These are phyloP conservation scores for Cucurbita pepo DNA, from an alignment of 306 rosid species.

Conservation along the genomic window DNA sequence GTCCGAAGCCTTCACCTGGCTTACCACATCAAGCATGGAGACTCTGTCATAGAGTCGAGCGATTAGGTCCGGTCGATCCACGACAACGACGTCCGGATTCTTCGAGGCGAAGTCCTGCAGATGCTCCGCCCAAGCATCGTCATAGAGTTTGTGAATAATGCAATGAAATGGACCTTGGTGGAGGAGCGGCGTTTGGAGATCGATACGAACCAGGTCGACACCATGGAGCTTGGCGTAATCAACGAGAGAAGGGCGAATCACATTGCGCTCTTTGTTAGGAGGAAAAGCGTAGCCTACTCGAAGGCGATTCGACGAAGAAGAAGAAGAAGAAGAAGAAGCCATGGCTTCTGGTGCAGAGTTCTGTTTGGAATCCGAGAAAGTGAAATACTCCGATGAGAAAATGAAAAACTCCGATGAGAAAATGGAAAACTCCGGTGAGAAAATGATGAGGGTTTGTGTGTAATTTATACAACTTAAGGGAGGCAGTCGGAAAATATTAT, in stretches of 20 bases:
- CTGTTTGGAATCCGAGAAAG: neutral
- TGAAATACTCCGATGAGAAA: neutral
- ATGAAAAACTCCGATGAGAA: neutral
- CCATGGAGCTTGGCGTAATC: conserved; percentile 46
- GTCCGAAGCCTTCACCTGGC: conserved; percentile 39
- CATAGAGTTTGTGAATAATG: conserved; percentile 72
- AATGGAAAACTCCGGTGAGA: neutral
- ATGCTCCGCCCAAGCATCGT: conserved; percentile 49
- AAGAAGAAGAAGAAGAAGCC: neutral
- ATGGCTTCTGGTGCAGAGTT: neutral
- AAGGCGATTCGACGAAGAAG: conserved; percentile 1
- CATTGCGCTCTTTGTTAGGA: conserved; percentile 68
- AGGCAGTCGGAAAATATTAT: neutral
- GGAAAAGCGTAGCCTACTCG: conserved; percentile 64
- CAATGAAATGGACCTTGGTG: conserved; percentile 80
- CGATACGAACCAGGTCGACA: conserved; percentile 46
- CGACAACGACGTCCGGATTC: conserved; percentile 44
- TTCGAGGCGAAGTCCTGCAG: conserved; percentile 18
- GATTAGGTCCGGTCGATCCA: conserved; percentile 66
- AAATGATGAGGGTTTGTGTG: neutral
- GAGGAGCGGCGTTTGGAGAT: conserved; percentile 17
- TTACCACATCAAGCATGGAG: conserved; percentile 79
- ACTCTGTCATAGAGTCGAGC: conserved; percentile 63
- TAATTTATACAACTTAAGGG: neutral
- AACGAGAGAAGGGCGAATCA: conserved; percentile 50